Percentiles rank a stretch among this genome's conserved stretches.
Conservation (phyloP, 306 rosid species). For the Rosa lucieae region DNA sequence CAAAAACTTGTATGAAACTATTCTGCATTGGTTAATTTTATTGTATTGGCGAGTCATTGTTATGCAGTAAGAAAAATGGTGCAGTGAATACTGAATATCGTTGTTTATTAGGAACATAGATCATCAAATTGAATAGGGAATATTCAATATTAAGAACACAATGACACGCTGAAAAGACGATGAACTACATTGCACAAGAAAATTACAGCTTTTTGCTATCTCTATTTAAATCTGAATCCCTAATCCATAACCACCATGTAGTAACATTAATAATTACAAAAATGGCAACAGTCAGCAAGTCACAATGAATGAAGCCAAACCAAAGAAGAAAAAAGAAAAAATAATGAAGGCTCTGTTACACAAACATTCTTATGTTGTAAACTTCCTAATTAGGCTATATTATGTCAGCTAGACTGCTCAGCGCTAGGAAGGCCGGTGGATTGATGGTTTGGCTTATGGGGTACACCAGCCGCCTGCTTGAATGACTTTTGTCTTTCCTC, state of each 20-base stretch:
- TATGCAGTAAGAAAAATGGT: background rate
- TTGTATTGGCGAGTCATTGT: background rate
- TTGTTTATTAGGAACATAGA: background rate
- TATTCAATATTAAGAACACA: background rate
- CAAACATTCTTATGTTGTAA: constrained; percentile 33
- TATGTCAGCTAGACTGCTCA: constrained; percentile 84
- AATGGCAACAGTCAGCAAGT: constrained; percentile 41
- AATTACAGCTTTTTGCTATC: constrained; percentile 39
- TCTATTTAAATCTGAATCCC: constrained; percentile 45
- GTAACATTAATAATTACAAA: constrained; percentile 66
- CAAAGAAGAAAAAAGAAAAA: constrained; percentile 11
- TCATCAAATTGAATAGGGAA: background rate
- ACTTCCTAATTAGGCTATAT: constrained; percentile 40
- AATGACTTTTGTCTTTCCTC: constrained; percentile 65
- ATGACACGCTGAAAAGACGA: background rate
- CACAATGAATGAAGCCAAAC: constrained; percentile 42
- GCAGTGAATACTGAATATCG: background rate
- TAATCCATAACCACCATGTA: constrained; percentile 42
- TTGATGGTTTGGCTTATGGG: constrained; percentile 58
- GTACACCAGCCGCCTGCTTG: constrained; percentile 58
- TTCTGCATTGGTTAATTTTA: background rate
- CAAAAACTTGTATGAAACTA: background rate
- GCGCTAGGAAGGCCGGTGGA: constrained; percentile 60
- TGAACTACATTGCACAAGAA: constrained; percentile 26
- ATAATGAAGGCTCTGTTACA: constrained; percentile 28